Evolutionary conservation across 2,329 filamentous ascomycete genomes (phyloP).

Genomic region (Juglanconis sp.): DNA sequence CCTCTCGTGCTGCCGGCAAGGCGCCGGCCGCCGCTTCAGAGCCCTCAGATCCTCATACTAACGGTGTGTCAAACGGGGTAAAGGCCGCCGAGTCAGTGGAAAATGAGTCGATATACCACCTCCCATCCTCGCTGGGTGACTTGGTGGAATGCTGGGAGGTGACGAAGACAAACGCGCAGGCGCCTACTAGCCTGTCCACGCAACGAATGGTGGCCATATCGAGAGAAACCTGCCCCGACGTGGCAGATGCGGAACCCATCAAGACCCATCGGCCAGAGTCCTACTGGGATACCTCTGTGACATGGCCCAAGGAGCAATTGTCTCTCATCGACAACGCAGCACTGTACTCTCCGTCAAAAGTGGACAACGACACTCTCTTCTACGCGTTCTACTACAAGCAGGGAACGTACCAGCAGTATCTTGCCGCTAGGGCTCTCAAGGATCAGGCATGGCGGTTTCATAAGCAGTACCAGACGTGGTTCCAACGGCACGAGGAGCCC

Average conservation of each 20-base stretch:
- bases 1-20: conserved; percentile 42
- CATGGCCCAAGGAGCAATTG: conserved; percentile 91
- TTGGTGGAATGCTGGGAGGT: conserved; percentile 87
- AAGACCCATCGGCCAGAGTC: conserved; percentile 81
- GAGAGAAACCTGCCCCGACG: conserved; percentile 69
- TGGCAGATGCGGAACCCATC: conserved; percentile 76
- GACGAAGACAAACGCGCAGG: conserved; percentile 65
- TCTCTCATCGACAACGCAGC: conserved; percentile 87
- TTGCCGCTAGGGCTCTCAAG: conserved; percentile 95
- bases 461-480: conserved; percentile 99
- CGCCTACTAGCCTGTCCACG: conserved; percentile 60
- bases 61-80: conserved; percentile 51
- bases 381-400: conserved; percentile 99
- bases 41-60: conserved; percentile 46
- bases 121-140: conserved; percentile 85
- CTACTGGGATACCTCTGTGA: conserved; percentile 64
- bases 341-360: conserved; percentile 67
- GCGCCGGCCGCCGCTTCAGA: conserved; percentile 39
- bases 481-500: conserved; percentile 95
- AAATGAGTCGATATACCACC: conserved; percentile 86
- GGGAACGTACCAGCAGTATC: conserved; percentile 89
- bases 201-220: conserved; percentile 74
- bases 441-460: conserved; percentile 98
- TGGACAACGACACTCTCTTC: conserved; percentile 94
- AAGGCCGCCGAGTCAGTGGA: conserved; percentile 45